These are phyloP conservation scores for Verbena officinalis DNA, from an alignment of 257 asterid species.

Conservation along the genomic window DNA sequence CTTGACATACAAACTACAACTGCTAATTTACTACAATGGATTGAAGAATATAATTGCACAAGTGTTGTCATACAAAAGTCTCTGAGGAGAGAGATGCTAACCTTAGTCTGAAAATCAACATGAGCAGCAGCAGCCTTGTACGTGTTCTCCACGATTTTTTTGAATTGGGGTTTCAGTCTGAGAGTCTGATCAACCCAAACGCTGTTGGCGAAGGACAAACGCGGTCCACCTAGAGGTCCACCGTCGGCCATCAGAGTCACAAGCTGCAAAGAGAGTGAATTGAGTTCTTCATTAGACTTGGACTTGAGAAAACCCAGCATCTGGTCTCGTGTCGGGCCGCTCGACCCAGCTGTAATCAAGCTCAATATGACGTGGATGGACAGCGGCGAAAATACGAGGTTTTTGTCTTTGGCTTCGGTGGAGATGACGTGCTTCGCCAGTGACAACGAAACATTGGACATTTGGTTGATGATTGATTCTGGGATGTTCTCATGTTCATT, in stretches of 20 bases:
- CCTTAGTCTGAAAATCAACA: no score
- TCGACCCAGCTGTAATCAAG: constrained; percentile 52
- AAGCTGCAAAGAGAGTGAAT: constrained; percentile 50
- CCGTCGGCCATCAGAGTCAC: constrained; percentile 37
- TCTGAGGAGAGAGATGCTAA: no score
- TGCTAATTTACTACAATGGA: no score
- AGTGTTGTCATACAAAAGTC: no score
- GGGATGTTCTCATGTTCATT: constrained; percentile 52
- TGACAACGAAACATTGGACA: constrained; percentile 43
- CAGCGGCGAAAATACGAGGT: constrained; percentile 57
- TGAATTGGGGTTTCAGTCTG: no score
- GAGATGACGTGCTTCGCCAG: constrained; percentile 50
- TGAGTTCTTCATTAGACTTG: constrained; percentile 34
- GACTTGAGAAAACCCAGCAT: constrained; percentile 41
- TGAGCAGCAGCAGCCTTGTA: no score
- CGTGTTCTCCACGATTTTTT: no score
- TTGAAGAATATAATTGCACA: no score
- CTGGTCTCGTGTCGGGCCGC: constrained; percentile 47
- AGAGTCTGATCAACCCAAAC: no score
- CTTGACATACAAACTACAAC: no score
- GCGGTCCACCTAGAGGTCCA: no score
- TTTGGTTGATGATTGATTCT: constrained; percentile 47
- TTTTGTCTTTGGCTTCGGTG: constrained; percentile 34
- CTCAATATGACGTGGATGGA: constrained; percentile 53
- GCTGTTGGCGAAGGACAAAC: no score